Base-by-base conservation (phyloP, 306 rosid genomes). In the Prinsepia uniflora region DNA sequence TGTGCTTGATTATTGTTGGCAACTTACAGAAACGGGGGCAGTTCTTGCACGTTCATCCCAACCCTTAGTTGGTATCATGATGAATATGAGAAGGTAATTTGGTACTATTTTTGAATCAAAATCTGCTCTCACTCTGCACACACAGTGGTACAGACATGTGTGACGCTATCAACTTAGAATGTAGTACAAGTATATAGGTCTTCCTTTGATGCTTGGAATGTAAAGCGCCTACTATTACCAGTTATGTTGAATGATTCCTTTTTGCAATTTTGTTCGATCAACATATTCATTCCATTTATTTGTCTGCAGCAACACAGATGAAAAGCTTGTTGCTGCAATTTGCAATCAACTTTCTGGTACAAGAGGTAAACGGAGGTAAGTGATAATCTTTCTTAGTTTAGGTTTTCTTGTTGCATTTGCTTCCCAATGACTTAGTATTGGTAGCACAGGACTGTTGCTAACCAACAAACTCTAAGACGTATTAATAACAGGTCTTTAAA, bases 41-140 rank as follows among this genome's bases (percentile, higher is more conserved):
- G 99, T 87, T 61, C 96, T 94, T 85, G 97, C 99, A 72, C 97
- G 97, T 68, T 94, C 99, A 72, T 87, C 99, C 78, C 99, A 94
- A 80, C 99, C 99, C 59, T 75, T 91, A 72, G 97, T 91, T 83
- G 99, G 99, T 75, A 81, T 94, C 77, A 89, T 94, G 99, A 89
- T 86, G 95, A 94, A 89, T 81, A 84, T 87, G 92, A 89, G 97
- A 86, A 94, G 99, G 99, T 94, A 91, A 85, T 77, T 48, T 45
- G 36, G 24, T 50, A 53, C 41, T 74, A 56, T 63, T 61, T 52
- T 82, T 76, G 20, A 68, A 72, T 13, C 12, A 12, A 48, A 55
- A 36, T n/a, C 59, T n/a, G 47, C 34, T 47, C 41, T 43, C 20
- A 39, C 10, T 20, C 36, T 46, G 19, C 5, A 6, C 46, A 42